Evolutionary conservation across 2,329 filamentous ascomycete genomes (phyloP).

Genomic region (Sordariomycetes sp.): DNA sequence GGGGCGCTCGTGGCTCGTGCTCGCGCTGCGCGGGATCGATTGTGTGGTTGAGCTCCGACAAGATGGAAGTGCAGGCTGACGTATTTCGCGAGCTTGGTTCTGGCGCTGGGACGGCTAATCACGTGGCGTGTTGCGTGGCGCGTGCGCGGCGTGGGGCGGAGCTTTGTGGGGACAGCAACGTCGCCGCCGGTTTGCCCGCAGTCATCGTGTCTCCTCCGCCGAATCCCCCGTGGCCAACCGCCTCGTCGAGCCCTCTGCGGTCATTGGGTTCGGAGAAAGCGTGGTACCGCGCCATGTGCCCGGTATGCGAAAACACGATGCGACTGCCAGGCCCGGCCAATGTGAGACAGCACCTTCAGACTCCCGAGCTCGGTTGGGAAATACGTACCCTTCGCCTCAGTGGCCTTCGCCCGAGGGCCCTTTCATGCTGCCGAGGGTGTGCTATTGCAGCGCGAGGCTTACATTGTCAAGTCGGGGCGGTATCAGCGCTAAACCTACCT

Average conservation of each 20-base stretch:
- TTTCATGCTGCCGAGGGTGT: too few species aligned
- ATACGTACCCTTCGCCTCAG: too few species aligned
- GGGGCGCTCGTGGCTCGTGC: not conserved
- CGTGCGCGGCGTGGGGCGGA: not conserved
- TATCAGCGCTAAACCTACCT: not conserved
- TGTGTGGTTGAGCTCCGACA: not conserved
- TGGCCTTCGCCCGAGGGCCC: too few species aligned
- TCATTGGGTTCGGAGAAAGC: not conserved
- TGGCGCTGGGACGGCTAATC: not conserved
- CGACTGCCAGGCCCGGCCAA: not conserved
- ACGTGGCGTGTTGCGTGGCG: slow-evolving; percentile 1
- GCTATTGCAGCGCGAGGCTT: too few species aligned
- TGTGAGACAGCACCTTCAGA: too few species aligned
- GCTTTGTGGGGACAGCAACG: not conserved
- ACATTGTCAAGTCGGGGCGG: not conserved
- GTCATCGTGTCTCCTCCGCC: not conserved
- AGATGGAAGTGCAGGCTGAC: not conserved
- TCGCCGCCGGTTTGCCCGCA: not conserved
- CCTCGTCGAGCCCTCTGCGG: too few species aligned
- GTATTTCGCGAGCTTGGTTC: not conserved
- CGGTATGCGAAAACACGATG: not conserved
- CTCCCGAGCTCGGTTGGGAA: too few species aligned
- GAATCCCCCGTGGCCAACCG: too few species aligned
- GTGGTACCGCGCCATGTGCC: not conserved
- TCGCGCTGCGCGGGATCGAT: not conserved